phyloP scores from a whole-genome alignment of 371 early-diverging fungal genomes.

The Nematocida sp. region DNA sequence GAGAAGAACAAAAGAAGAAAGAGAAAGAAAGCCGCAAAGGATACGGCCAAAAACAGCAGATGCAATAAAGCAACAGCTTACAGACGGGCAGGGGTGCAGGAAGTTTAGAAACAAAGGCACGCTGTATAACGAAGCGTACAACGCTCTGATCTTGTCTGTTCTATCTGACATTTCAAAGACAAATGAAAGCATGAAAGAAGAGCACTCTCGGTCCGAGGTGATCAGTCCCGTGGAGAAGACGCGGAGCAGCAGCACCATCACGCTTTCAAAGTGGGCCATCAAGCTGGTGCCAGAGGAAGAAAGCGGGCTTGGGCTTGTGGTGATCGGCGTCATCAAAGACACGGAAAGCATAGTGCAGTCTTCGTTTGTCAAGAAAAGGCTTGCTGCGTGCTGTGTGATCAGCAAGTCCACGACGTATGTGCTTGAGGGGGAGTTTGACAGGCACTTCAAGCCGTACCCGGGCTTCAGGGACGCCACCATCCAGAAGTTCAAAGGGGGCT shows the following conservation, averaged over 20 bases:
- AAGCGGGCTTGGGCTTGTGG: neutral
- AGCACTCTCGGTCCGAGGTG: neutral
- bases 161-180: neutral
- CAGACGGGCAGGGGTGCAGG: neutral
- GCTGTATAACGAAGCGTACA: neutral
- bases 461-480: neutral
- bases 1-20: neutral
- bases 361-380: conserved; percentile 38
- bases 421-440: conserved; percentile 9
- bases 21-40: neutral
- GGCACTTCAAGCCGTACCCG: conserved; percentile 5
- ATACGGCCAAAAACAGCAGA: conserved; percentile 4
- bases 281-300: conserved; percentile 10
- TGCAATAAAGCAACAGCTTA: neutral
- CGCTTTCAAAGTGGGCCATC: conserved; percentile 18
- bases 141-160: neutral
- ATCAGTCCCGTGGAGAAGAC: neutral
- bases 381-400: neutral
- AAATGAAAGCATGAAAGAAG: neutral
- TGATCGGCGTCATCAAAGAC: conserved; percentile 18
- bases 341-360: conserved; percentile 16
- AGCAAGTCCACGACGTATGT: conserved; percentile 29
- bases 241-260: neutral
- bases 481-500: conserved; percentile 21
- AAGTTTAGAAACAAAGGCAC: neutral